Evolutionary conservation across 1,284 basidiomycete genomes (phyloP).

Genomic region (Apiotrichum gamsii): DNA sequence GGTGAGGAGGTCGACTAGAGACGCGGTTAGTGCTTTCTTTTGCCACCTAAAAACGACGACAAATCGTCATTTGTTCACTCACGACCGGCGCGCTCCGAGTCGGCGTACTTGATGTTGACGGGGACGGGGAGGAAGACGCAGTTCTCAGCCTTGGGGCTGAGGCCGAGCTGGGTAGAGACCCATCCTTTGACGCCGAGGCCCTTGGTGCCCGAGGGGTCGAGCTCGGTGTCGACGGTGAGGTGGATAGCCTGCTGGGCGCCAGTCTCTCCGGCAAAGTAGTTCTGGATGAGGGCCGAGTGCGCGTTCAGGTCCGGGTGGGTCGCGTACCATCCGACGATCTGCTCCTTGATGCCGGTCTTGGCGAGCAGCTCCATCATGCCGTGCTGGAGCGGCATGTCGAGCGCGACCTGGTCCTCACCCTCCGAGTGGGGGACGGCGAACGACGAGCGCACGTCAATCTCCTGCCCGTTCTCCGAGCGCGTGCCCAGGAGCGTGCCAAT

Average conservation of each 20-base stretch:
- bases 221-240: constrained; percentile 75
- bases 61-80: constrained; percentile 35
- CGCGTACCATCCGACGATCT: constrained; percentile 58
- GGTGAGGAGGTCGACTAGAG: constrained; percentile 63
- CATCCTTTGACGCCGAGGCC: constrained; percentile 81
- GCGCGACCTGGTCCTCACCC: constrained; percentile 82
- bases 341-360: constrained; percentile 46
- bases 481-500: constrained; percentile 93
- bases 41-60: background rate
- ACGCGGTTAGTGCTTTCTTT: too few relatives aligned
- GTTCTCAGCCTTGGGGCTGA: constrained; percentile 82
- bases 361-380: constrained; percentile 78
- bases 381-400: constrained; percentile 94
- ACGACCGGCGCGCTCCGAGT: constrained; percentile 78
- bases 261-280: constrained; percentile 93
- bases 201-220: constrained; percentile 56
- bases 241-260: constrained; percentile 84
- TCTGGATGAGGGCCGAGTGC: constrained; percentile 96
- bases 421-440: constrained; percentile 90
- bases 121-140: constrained; percentile 85
- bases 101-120: constrained; percentile 70
- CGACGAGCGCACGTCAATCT: constrained; percentile 66
- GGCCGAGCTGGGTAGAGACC: constrained; percentile 60
- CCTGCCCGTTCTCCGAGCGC: constrained; percentile 61
- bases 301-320: constrained; percentile 86